These are phyloP conservation scores for Chaetomiaceae sp. DNA, from an alignment of 2,329 filamentous ascomycete species.

Conservation along the genomic window DNA sequence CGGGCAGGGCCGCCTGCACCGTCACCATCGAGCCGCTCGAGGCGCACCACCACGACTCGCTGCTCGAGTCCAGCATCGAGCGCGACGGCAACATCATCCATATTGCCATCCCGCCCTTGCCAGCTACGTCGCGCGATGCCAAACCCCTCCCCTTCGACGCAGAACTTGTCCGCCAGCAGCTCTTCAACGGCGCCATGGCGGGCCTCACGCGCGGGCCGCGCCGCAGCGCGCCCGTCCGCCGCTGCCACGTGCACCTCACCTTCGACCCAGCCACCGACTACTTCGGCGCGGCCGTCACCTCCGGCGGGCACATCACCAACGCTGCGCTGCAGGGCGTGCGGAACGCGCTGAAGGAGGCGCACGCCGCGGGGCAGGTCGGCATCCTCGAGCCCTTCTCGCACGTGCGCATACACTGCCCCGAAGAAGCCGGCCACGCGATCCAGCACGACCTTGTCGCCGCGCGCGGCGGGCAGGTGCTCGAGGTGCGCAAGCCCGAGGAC, in stretches of 20 bases:
- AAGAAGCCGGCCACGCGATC: constrained; percentile 71
- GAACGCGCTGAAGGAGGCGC: constrained; percentile 58
- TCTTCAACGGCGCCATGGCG: constrained; percentile 75
- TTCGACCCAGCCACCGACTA: constrained; percentile 61
- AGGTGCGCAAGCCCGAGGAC: constrained; percentile 52
- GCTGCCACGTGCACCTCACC: constrained; percentile 62
- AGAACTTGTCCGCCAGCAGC: constrained; percentile 48
- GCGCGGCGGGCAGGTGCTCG: constrained; percentile 68
- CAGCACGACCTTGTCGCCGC: constrained; percentile 73
- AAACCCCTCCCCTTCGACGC: constrained; percentile 42
- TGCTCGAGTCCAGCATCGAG: constrained; percentile 40
- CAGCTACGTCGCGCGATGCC: constrained; percentile 34
- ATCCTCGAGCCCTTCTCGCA: constrained; percentile 94
- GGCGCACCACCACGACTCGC: constrained; percentile 30
- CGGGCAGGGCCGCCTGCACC: constrained; percentile 69
- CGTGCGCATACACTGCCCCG: constrained; percentile 78
- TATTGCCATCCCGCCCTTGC: constrained; percentile 47
- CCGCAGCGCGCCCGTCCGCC: constrained; percentile 73
- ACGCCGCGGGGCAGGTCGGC: constrained; percentile 48
- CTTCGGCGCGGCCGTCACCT: constrained; percentile 64
- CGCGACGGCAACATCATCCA: constrained; percentile 65
- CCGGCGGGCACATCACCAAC: constrained; percentile 63
- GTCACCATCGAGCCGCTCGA: constrained; percentile 60
- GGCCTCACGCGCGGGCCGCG: constrained; percentile 80
- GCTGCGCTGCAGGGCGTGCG: constrained; percentile 58